Evolutionary conservation across 495 filamentous ascomycete genomes (phyloP).

Genomic region (Podospora pseudoanserina): DNA sequence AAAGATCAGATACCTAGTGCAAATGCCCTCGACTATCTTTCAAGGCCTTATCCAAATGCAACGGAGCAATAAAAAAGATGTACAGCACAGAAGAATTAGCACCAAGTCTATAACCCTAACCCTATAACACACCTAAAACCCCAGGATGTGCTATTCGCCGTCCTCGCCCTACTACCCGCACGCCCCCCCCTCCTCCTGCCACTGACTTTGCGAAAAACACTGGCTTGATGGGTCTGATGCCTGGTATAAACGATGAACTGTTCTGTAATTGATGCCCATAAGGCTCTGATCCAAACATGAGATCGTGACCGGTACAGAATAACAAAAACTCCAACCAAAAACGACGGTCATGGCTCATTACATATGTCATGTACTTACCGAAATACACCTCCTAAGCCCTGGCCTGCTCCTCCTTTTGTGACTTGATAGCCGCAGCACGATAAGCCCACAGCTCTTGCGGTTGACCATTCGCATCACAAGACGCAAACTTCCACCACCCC

Average conservation of each 20-base stretch:
- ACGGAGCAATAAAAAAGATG: no score
- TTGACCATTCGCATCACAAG: constrained; percentile 41
- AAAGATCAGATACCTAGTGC: no score
- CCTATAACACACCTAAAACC: no score
- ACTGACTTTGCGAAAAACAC: no score
- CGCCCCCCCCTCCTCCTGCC: background rate
- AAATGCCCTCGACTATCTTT: no score
- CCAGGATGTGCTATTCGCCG: background rate
- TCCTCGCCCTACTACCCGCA: background rate
- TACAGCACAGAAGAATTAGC: no score
- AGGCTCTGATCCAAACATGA: background rate
- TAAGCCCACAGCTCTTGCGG: constrained; percentile 43
- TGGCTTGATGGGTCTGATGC: background rate
- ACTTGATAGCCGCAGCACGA: constrained; percentile 19
- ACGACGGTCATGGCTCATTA: background rate
- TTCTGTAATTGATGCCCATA: background rate
- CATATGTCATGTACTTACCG: background rate
- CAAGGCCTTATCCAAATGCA: no score
- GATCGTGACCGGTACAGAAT: background rate
- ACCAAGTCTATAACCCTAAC: no score
- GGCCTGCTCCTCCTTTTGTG: background rate
- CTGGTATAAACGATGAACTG: background rate
- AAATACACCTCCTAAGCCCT: constrained; percentile 5
- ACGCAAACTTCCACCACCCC: constrained; percentile 54
- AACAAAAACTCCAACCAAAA: background rate